Conservation (phyloP, 2,329 filamentous ascomycete genomes). For the Thielaviopsis cerberus region DNA sequence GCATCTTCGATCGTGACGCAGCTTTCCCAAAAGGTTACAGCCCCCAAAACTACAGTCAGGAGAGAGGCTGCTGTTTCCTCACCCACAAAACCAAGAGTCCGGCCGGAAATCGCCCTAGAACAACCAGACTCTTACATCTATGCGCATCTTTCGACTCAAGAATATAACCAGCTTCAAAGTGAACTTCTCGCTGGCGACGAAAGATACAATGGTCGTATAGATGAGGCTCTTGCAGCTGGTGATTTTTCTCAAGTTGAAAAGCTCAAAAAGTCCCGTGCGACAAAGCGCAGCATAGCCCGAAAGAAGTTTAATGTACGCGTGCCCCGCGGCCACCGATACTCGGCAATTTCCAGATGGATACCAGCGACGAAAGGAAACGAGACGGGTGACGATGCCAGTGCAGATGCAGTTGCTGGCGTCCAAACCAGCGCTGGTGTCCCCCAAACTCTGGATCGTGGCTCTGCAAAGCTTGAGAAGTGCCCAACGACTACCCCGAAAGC, state of each 20-base stretch:
- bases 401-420: too few species aligned
- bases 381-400: not conserved
- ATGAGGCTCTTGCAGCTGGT: not conserved
- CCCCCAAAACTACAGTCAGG: too few species aligned
- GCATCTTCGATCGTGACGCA: too few species aligned
- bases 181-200: not conserved
- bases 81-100: not conserved
- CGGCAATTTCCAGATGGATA: constrained; percentile 28
- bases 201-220: not conserved
- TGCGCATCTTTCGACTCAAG: not conserved
- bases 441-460: too few species aligned
- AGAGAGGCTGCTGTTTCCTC: not conserved
- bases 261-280: constrained; percentile 34
- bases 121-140: not conserved
- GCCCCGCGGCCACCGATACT: constrained; percentile 11
- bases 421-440: not conserved
- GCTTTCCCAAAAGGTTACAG: too few species aligned
- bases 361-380: too few species aligned
- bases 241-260: constrained; percentile 20
- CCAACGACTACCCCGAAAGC: not conserved
- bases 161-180: not conserved
- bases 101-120: not conserved
- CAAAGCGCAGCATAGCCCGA: constrained; percentile 36
- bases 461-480: too few species aligned
- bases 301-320: constrained; percentile 40